These are phyloP conservation scores for Metarhizium brunneum DNA, from an alignment of 2,329 filamentous ascomycete species.

Conservation along the genomic window DNA sequence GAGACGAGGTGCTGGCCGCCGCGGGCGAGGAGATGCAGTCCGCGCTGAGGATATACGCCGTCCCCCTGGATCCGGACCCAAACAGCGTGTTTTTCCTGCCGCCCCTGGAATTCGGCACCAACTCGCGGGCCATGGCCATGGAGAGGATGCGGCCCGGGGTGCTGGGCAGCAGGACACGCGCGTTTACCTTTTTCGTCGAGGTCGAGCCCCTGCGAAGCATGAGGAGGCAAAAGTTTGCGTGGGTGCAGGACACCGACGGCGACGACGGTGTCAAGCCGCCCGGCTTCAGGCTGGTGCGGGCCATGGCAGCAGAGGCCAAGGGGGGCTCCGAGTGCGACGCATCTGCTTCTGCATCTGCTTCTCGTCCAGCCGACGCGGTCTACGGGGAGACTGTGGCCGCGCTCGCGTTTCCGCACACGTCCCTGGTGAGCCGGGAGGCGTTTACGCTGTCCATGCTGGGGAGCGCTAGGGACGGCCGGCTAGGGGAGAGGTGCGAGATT, in stretches of 20 bases:
- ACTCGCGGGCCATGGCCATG: constrained; percentile 1
- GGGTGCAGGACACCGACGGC: not conserved
- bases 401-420: not conserved
- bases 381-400: not conserved
- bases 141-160: not conserved
- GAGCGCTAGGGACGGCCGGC: not conserved
- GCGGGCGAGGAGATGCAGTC: not conserved
- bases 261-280: not conserved
- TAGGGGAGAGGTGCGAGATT: not conserved
- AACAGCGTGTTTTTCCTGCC: constrained; percentile 2
- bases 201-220: not conserved
- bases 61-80: not conserved
- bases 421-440: not conserved
- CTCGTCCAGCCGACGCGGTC: not conserved
- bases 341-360: not conserved
- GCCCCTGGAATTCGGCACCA: constrained; percentile 1
- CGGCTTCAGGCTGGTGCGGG: not conserved
- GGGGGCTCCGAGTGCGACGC: not conserved
- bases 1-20: not conserved
- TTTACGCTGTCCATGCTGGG: not conserved
- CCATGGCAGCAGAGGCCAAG: not conserved
- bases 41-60: not conserved
- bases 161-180: not conserved
- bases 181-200: constrained; percentile 1
- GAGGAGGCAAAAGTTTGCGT: constrained; percentile 1